Evolutionary conservation across 768 basidiomycete genomes (phyloP), one percentile per base, ranked within the genome.

Genomic region (Amyloporia xantha): DNA sequence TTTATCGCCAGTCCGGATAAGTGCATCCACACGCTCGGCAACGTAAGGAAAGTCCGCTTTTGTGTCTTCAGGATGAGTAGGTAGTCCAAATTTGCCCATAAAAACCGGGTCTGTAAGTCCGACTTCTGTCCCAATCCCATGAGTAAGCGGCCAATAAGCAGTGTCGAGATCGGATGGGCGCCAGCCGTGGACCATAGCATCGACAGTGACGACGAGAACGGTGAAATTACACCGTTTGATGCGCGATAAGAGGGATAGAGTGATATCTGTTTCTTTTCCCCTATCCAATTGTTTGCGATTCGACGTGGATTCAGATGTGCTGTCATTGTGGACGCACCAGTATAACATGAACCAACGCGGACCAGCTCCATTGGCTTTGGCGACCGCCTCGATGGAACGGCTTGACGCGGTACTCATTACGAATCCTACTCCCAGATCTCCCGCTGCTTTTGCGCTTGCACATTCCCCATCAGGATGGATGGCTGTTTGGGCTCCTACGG

Each of bases 311-410:
- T n/a, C n/a, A n/a, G 23, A 2, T 12, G 24, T 19, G 17, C 23
- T 7, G 15, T 30, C 7, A 56, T 67, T 50, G n/a, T n/a, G n/a
- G n/a, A 33, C 68, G 49, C 44, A 83, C 85, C 87, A 87, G 62
- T 91, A 91, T 1, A 91, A 73, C 60, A 91, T 88, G 62, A 77
- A 91, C 86, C 87, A 91, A 25, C 87, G 71, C 24, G 77, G 71
- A 0, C 82, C 78, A 44, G 76, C 67, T 4, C 81, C 85, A 54
- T 82, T 88, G 20, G 78, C 89, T 35, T 71, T 60, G 2, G 82
- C 91, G n/a, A 91, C 81, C 38, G 79, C 78, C 60, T 91, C 88
- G 49, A 91, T 84, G 5, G 81, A 77, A 21, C 83, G 77, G 24
- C 75, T 70, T 1, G 84, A 74, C 2, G 89, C 87, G 0, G 87